These are phyloP conservation scores for Phytophthora kernoviae DNA, from an alignment of 352 stramenopile species.

Conservation along the genomic window DNA sequence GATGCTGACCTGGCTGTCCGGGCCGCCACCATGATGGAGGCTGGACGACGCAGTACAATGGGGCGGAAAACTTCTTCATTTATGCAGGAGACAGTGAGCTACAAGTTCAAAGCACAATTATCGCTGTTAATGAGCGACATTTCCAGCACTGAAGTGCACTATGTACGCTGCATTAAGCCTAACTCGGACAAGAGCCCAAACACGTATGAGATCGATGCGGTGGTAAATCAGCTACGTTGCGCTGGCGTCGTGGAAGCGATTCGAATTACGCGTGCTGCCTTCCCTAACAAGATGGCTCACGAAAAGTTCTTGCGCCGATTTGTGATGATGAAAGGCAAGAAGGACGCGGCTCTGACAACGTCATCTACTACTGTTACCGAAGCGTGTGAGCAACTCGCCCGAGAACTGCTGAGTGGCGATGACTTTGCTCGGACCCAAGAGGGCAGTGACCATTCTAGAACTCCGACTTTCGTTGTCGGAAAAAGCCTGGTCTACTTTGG, in stretches of 20 bases:
- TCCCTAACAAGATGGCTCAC: slow-evolving; percentile 95
- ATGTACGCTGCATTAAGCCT: slow-evolving; percentile 93
- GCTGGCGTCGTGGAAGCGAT: slow-evolving; percentile 92
- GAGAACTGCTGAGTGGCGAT: slow-evolving; percentile 44
- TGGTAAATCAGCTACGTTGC: slow-evolving; percentile 89
- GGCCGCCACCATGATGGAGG: slow-evolving; percentile 52
- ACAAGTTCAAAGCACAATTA: slow-evolving; percentile 91
- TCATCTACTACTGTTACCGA: slow-evolving; percentile 57
- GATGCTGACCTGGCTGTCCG: slow-evolving; percentile 66
- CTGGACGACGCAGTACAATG: slow-evolving; percentile 50
- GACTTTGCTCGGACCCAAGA: slow-evolving; percentile 46
- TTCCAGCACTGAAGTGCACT: slow-evolving; percentile 84
- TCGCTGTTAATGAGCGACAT: slow-evolving; percentile 88
- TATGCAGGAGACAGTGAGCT: slow-evolving; percentile 90
- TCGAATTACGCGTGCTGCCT: slow-evolving; percentile 87
- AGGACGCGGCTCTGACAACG: slow-evolving; percentile 17
- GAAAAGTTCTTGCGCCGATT: slow-evolving; percentile 87
- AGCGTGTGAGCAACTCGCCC: slow-evolving; percentile 67
- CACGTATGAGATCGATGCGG: slow-evolving; percentile 84
- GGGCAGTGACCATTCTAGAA: slow-evolving; percentile 40
- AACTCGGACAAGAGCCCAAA: slow-evolving; percentile 81
- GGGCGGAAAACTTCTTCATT: slow-evolving; percentile 77
- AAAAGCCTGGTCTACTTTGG: slow-evolving; percentile 95
- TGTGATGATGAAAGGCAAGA: slow-evolving; percentile 67
- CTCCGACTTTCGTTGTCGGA: slow-evolving; percentile 70